Evolutionary conservation across 768 basidiomycete species (phyloP), one percentile per base, ranked within the genome.

Genomic region (Trametes cubensis): DNA sequence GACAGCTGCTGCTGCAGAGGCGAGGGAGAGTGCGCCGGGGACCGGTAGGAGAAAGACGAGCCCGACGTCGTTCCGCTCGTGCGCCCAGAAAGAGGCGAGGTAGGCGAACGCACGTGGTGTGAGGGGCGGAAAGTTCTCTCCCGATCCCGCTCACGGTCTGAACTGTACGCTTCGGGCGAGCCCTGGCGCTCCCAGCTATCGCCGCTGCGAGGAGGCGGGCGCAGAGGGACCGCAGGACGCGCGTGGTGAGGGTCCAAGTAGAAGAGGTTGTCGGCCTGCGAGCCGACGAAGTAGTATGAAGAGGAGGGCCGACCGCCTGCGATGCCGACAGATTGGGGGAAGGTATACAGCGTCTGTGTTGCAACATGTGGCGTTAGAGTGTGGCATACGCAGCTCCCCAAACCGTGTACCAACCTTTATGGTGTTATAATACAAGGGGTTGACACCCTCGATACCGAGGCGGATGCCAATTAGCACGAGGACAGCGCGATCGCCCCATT

Each of bases 281-380:
- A 83, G 17, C 94, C 96, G 50, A 99, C 92, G 71, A 99, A 99
- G 74, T 98, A 99, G 74, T 97, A 98, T 0, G 95, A 97, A 0
- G 93, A 95, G n/a, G 92, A 92, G 0, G 96, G 97, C 21, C 97
- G 84, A 2, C 96, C 96, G 41, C 97, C 96, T 0, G 96, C 95
- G 56, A 99, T 98, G 42, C 96, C 97, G 40, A 97, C 90, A 2
- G 90, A 93, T 76, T 98, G 96, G 0, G 95, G 95, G 74, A 95
- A 94, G 0, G 90, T 92, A 72, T 95, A 98, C 34, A 98, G 73
- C 25, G 83, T 79, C 94, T 96, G 30, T 14, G 50, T n/a, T 17
- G 49, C 2, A 10, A 18, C 6, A 53, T 56, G 49, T 25, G 40
- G 50, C 17, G 38, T 46, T 23, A 47, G 41, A 21, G 55, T 28